Evolutionary conservation across 2,329 filamentous ascomycete species (phyloP).

Genomic region (Fusarium acutatum): DNA sequence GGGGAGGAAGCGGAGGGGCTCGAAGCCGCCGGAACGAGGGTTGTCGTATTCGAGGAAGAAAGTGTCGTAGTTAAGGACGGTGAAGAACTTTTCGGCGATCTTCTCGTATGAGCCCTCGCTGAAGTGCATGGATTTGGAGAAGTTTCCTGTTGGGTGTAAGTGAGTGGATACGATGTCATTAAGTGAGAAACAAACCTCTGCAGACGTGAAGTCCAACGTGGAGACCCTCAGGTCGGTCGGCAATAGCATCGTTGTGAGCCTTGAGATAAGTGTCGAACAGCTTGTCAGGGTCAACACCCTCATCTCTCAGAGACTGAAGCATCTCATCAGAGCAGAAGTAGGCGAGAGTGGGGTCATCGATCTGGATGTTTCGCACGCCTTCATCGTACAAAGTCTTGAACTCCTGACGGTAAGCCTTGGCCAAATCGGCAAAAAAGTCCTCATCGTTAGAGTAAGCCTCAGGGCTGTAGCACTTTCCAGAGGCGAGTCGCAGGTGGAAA

Average conservation of each 20-base stretch:
- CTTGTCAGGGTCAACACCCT: slow-evolving; percentile 68
- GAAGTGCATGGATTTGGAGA: slow-evolving; percentile 69
- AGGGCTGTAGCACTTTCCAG: slow-evolving; percentile 61
- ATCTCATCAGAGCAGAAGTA: slow-evolving; percentile 76
- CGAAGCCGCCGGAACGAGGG: slow-evolving; percentile 67
- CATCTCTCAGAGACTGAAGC: slow-evolving; percentile 64
- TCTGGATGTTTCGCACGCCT: slow-evolving; percentile 65
- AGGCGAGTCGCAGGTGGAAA: slow-evolving; percentile 66
- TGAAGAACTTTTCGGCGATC: slow-evolving; percentile 69
- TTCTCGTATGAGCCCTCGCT: slow-evolving; percentile 70
- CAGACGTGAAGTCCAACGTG: slow-evolving; percentile 75
- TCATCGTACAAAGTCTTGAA: slow-evolving; percentile 63
- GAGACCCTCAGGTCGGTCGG: slow-evolving; percentile 68
- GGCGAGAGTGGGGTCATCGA: slow-evolving; percentile 69
- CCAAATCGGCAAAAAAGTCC: slow-evolving; percentile 66
- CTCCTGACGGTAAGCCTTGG: slow-evolving; percentile 63
- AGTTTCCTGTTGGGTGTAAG: slow-evolving; percentile 56
- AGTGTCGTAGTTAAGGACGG: slow-evolving; percentile 65
- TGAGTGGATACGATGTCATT: not conserved
- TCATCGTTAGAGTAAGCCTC: slow-evolving; percentile 61
- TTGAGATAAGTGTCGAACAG: slow-evolving; percentile 76
- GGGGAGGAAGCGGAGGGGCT: slow-evolving; percentile 68
- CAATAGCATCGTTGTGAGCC: slow-evolving; percentile 76
- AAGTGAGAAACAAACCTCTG: slow-evolving; percentile 39
- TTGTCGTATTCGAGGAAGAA: slow-evolving; percentile 71